Base-by-base conservation (phyloP, 139 green algal species). In the Coelastrella sp. region DNA sequence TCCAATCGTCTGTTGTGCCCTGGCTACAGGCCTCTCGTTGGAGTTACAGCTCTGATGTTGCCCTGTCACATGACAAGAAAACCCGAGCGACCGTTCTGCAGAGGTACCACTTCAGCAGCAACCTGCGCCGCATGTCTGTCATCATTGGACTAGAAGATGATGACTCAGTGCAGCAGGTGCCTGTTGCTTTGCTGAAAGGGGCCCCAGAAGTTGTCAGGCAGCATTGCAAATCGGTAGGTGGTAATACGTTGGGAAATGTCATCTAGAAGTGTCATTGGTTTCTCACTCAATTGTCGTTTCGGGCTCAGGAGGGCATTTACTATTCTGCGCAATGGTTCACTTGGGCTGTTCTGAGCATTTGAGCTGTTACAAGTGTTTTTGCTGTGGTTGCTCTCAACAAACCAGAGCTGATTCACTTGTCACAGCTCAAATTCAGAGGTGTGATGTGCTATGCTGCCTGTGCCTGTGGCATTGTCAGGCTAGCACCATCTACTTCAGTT, bases 121-220 rank as follows among this genome's bases (percentile, higher is more conserved):
- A 94, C 25, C 95, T 99, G 20, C 98, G 98, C 92, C 96, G 98
- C 91, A 99, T 99, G 98, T 89, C 94, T 12, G 94, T 93, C 4
- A 78, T 99, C 1, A 95, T 97, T 20, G 85, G 90, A n/a, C 82
- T 96, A 4, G 92, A 92, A 89, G 91, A 92, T 14, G 82, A 87
- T 15, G 63, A 87, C 60, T 14, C 86, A 10, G 25, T 20, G 20
- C 84, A 75, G 15, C 85, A 82, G 7, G 60, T 59, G 19, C 66
- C 91, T 24, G 85, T 93, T 25, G 93, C 92, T 20, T 59, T 99
- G 12, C 91, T 93, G 84, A 99, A 99, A 91, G 98, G 98, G 0
- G 97, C 98, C 0, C 98, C 98, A 12, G 98, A 99, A 92, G 93
- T 97, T 27, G 60, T 98, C 12, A 82, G 93, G 79, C 58, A 73